Evolutionary conservation across 768 basidiomycete species (phyloP).

Genomic region (Psilocybe tampanensis): DNA sequence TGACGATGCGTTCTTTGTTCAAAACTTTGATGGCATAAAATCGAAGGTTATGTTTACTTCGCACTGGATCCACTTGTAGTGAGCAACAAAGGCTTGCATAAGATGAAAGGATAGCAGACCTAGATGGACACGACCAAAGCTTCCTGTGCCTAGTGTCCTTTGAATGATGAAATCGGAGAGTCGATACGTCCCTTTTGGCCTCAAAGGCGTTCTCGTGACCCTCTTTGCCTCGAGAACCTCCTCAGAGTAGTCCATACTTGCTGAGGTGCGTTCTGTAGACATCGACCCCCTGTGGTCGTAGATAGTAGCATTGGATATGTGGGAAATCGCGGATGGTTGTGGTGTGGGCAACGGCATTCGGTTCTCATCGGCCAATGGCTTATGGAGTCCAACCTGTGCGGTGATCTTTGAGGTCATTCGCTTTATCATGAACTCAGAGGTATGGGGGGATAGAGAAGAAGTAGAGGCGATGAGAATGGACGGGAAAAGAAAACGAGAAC

Average conservation of each 20-base stretch:
- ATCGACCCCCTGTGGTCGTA: constrained; percentile 67
- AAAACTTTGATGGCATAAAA: constrained; percentile 97
- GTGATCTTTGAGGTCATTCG: constrained; percentile 54
- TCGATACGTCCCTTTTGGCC: constrained; percentile 69
- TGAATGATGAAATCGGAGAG: constrained; percentile 80
- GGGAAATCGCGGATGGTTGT: constrained; percentile 33
- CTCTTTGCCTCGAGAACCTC: constrained; percentile 18
- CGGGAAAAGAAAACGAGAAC: constrained; percentile 8
- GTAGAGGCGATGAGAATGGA: constrained; percentile 2
- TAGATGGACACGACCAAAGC: constrained; percentile 95
- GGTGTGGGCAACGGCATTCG: constrained; percentile 28
- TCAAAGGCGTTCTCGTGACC: constrained; percentile 22
- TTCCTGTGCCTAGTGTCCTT: constrained; percentile 89
- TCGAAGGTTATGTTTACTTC: constrained; percentile 92
- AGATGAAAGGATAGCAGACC: constrained; percentile 44
- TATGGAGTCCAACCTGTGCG: constrained; percentile 38
- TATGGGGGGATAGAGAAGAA: constrained; percentile 7
- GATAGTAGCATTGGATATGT: constrained; percentile 30
- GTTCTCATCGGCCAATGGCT: constrained; percentile 21
- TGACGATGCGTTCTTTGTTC: constrained; percentile 89
- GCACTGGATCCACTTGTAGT: constrained; percentile 48
- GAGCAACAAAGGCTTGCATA: constrained; percentile 9
- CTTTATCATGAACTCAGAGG: constrained; percentile 41
- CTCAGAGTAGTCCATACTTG: constrained; percentile 26
- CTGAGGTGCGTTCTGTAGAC: constrained; percentile 68